Evolutionary conservation across 768 basidiomycete species (phyloP), one percentile per base, ranked within the genome.

Genomic region (Ramaria sp.): DNA sequence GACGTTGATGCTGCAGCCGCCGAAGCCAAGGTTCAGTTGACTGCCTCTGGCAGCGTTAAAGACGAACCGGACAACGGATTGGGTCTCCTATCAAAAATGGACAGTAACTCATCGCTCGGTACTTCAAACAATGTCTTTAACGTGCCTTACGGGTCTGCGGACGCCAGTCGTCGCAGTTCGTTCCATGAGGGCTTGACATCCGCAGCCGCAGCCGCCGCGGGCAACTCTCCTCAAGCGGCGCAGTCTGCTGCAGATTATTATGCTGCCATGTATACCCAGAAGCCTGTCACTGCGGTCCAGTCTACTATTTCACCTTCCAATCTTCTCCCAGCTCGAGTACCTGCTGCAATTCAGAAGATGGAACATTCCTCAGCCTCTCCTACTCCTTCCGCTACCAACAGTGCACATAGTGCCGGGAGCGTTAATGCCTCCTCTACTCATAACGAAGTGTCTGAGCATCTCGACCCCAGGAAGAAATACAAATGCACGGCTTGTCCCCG

Each of bases 381-480:
- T 22, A 48, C 43, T 20, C 47, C 55, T 19, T 50, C 55, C 38
- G 33, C 30, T 15, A 38, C 41, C 39, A 54, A 54, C 19, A 46
- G 53, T 13, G 15, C 20, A 1, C 48, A 49, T 11, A 49, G 48
- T 22, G 48, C 31, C 31, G 48, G 19, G 30, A 52, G 51, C 33
- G 15, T 3, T 34, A n/a, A 34, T 39, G 10, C 27, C 83, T 33
- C 58, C 12, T 76, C 78, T 42, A 65, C 77, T 1, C 78, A 78
- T 33, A 37, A 81, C 31, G 69, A 71, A 19, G 64, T 67, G 41
- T 19, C 61, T n/a, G 59, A 55, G 13, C 81, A 78, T 62, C 74
- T 75, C 15, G 88, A 88, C 60, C 78, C 83, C 9, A 81, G 85
- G 65, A 86, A 84, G 70, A 88, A 86, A 64, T 90, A 90, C 67